A percentile compares a stretch with the other conserved stretches of the same genome.
phyloP scores from a whole-genome alignment of 2,329 filamentous ascomycete genomes.

The Epichloe elymi region DNA sequence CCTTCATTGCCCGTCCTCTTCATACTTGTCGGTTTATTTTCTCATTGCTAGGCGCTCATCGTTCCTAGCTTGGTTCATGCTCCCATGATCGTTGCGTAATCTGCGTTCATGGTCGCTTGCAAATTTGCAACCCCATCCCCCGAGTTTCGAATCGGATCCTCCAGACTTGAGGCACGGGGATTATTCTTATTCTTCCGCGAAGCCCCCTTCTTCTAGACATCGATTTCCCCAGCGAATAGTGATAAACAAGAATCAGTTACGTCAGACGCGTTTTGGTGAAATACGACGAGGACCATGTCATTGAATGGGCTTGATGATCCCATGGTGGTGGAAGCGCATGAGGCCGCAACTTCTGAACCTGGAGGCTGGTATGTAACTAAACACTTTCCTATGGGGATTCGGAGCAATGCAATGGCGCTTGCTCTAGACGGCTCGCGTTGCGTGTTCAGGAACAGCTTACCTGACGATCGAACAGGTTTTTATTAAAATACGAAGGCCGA shows the following conservation, averaged over 20 bases:
- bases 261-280: not conserved
- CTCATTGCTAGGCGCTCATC: not conserved
- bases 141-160: not conserved
- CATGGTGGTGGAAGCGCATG: slow-evolving; percentile 73
- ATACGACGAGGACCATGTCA: slow-evolving; percentile 53
- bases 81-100: not conserved
- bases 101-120: not conserved
- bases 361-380: slow-evolving; percentile 71
- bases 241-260: not conserved
- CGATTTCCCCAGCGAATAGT: not conserved
- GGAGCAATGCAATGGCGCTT: not conserved
- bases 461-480: slow-evolving; percentile 53
- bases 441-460: not conserved
- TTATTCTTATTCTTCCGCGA: too few relatives aligned
- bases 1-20: not conserved
- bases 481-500: slow-evolving; percentile 79
- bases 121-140: not conserved
- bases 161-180: not conserved
- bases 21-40: not conserved
- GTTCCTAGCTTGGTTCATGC: not conserved
- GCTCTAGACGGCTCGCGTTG: not conserved
- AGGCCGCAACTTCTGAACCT: slow-evolving; percentile 64
- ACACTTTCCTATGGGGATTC: not conserved
- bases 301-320: slow-evolving; percentile 84
- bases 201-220: not conserved